A percentile compares a stretch with the other conserved stretches of the same genome.
Evolutionary conservation across 257 asterid species (phyloP).

Genomic region (Echium plantagineum): DNA sequence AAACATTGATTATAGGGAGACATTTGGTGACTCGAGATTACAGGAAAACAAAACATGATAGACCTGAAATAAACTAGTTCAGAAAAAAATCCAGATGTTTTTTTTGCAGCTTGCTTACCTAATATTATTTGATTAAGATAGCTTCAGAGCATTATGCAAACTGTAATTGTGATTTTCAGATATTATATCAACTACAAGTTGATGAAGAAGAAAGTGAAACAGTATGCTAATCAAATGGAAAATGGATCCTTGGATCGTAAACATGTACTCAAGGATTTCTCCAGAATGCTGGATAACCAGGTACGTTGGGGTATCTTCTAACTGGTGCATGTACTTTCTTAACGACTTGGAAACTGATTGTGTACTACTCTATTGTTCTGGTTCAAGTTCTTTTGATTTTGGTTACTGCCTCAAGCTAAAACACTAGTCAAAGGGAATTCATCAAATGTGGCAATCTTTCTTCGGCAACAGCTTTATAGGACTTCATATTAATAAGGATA

Average conservation of each 20-base stretch:
- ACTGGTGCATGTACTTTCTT: neutral
- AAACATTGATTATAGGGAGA: neutral
- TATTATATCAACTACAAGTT: slow-evolving; percentile 94
- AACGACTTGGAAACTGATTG: no score
- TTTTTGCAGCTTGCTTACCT: neutral
- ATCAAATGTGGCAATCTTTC: neutral
- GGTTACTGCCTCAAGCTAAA: neutral
- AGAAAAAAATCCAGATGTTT: neutral
- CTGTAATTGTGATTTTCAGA: slow-evolving; percentile 29
- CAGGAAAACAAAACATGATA: neutral
- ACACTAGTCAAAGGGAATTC: neutral
- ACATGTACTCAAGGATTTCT: slow-evolving; percentile 86
- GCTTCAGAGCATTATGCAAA: neutral
- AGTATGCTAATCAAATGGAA: slow-evolving; percentile 62
- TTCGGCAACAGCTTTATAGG: neutral
- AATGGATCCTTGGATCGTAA: slow-evolving; percentile 57
- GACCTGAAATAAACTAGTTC: neutral
- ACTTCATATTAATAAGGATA: neutral
- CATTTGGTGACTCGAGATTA: neutral
- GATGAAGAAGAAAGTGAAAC: slow-evolving; percentile 87
- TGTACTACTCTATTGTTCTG: neutral
- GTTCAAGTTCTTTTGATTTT: neutral
- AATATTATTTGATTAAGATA: neutral
- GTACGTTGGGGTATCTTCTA: slow-evolving; percentile 20
- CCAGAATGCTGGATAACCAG: slow-evolving; percentile 86